Evolutionary conservation across 2,329 filamentous ascomycete species (phyloP).

Genomic region (Leptosphaerulina australis): DNA sequence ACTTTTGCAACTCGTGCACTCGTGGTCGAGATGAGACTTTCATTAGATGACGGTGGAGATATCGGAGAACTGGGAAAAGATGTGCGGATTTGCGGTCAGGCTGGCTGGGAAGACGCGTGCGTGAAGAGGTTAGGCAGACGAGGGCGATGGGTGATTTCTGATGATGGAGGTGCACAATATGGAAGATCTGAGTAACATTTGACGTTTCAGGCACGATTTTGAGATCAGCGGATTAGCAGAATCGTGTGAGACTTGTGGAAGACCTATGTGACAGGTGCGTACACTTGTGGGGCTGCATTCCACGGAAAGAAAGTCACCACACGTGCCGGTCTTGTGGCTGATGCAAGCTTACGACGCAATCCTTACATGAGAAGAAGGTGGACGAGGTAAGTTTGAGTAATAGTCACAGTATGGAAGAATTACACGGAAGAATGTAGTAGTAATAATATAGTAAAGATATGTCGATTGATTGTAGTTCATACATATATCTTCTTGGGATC

Average conservation of each 20-base stretch:
- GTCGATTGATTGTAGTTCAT: slow-evolving; percentile 2
- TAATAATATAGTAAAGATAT: not conserved
- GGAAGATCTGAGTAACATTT: not conserved
- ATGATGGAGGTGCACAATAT: not conserved
- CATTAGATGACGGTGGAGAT: slow-evolving; percentile 3
- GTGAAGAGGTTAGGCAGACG: not conserved
- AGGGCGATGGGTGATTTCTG: not conserved
- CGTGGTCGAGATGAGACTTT: slow-evolving; percentile 11
- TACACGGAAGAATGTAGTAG: not conserved
- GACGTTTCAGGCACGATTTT: not conserved
- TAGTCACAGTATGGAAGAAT: not conserved
- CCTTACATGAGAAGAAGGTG: not conserved
- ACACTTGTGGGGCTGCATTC: slow-evolving; percentile 7
- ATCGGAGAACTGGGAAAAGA: slow-evolving; percentile 1
- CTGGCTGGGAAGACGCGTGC: not conserved
- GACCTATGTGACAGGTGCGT: not conserved
- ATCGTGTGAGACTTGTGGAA: not conserved
- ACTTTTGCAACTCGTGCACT: slow-evolving; percentile 4
- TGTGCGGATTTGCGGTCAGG: slow-evolving; percentile 9
- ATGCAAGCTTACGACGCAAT: not conserved
- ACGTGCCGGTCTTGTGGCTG: not conserved
- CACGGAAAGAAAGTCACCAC: not conserved
- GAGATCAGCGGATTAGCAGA: not conserved
- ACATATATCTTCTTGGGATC: not conserved
- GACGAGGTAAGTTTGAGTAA: not conserved